These are phyloP conservation scores for Monosporascus sp. DNA, from an alignment of 2,329 filamentous ascomycete species.

Conservation along the genomic window DNA sequence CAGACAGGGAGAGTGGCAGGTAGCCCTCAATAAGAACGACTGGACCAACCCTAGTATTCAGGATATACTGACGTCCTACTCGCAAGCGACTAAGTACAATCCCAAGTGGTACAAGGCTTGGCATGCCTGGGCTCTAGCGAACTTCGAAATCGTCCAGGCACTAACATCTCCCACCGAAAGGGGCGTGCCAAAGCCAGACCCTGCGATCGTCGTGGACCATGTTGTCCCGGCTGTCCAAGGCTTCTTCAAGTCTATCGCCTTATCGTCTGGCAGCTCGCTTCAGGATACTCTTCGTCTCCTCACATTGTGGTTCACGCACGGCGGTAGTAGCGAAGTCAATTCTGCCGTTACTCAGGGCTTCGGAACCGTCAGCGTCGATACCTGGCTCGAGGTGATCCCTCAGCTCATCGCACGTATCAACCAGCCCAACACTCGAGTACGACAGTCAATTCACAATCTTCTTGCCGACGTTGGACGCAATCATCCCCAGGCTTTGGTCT, in stretches of 20 bases:
- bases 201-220: conserved; percentile 71
- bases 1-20: conserved; percentile 94
- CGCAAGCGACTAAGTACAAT: conserved; percentile 88
- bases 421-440: conserved; percentile 83
- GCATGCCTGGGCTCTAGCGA: conserved; percentile 97
- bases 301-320: conserved; percentile 94
- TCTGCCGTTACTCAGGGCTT: conserved; percentile 85
- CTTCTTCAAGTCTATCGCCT: conserved; percentile 94
- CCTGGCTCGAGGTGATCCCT: conserved; percentile 97
- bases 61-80: conserved; percentile 87
- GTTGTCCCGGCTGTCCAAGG: conserved; percentile 92
- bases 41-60: conserved; percentile 84
- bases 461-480: conserved; percentile 88
- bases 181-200: conserved; percentile 43
- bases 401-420: conserved; percentile 97
- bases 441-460: conserved; percentile 85
- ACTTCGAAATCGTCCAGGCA: conserved; percentile 94
- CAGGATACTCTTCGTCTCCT: conserved; percentile 91
- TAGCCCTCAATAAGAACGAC: conserved; percentile 75
- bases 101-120: conserved; percentile 97
- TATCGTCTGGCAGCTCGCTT: conserved; percentile 86
- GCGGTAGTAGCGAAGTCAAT: conserved; percentile 83
- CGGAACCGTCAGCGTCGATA: conserved; percentile 87
- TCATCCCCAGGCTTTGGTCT: conserved; percentile 94
- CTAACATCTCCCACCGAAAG: conserved; percentile 62